phyloP scores from a whole-genome alignment of 2,329 filamentous ascomycete species.

The Microsporum ferrugineum region DNA sequence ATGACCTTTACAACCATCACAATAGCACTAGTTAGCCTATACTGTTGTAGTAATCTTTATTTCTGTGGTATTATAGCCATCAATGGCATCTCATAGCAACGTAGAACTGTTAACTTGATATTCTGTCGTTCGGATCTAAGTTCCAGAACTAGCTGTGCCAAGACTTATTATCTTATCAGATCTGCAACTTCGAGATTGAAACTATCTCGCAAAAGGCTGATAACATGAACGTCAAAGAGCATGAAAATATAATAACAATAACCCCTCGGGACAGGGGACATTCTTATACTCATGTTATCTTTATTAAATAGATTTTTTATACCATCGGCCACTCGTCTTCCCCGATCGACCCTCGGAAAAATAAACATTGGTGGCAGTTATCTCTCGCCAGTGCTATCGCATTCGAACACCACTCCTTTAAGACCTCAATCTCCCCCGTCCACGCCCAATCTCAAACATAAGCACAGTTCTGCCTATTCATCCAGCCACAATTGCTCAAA shows the following conservation, averaged over 20 bases:
- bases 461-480: neutral
- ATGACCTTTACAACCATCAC: neutral
- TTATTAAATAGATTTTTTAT: neutral
- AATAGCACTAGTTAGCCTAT: neutral
- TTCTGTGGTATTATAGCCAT: neutral
- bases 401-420: neutral
- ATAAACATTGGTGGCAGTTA: neutral
- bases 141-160: neutral
- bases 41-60: neutral
- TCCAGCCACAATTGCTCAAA: neutral
- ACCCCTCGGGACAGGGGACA: neutral
- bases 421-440: neutral
- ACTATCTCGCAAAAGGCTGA: neutral
- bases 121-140: neutral
- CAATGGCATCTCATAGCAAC: neutral
- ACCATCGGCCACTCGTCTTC: neutral
- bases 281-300: neutral
- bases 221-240: neutral
- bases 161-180: constrained; percentile 3
- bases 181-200: neutral
- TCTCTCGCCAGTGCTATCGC: neutral
- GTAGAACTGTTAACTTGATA: neutral
- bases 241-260: neutral
- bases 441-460: neutral
- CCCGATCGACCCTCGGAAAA: neutral